Evolutionary conservation across 2,329 filamentous ascomycete genomes (phyloP).

Genomic region (Colletotrichum abscissum): DNA sequence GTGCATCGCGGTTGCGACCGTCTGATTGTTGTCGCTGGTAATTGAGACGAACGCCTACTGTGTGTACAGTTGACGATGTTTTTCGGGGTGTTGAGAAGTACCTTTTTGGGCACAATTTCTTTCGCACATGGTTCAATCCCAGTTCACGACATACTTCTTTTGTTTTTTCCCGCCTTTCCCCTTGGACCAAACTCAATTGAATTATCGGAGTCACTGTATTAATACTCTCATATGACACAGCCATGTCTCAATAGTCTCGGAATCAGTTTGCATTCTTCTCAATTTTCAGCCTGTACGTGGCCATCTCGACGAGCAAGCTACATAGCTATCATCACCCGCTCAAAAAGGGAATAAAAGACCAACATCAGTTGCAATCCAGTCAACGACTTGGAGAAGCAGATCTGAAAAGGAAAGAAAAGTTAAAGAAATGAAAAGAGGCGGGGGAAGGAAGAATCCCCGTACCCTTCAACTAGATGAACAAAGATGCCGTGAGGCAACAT

Average conservation of each 20-base stretch:
- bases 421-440: constrained; percentile 31
- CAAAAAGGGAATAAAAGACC: not conserved
- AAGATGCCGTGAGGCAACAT: constrained; percentile 48
- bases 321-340: constrained; percentile 17
- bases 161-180: not conserved
- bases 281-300: constrained; percentile 15
- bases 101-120: not conserved
- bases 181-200: not conserved
- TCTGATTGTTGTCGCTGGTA: not conserved
- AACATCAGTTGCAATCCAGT: not conserved
- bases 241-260: not conserved
- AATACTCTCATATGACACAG: not conserved
- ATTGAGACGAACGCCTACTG: not conserved
- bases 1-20: not conserved
- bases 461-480: constrained; percentile 36
- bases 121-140: constrained; percentile 26
- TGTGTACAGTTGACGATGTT: not conserved
- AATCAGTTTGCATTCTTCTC: constrained; percentile 7
- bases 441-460: not conserved
- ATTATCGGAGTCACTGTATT: not conserved
- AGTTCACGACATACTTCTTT: not conserved
- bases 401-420: constrained; percentile 18
- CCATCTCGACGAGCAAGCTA: constrained; percentile 14
- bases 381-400: not conserved
- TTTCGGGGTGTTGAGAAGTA: not conserved